Conservation (phyloP, 2,329 filamentous ascomycete genomes). For the Massarina eburnea region DNA sequence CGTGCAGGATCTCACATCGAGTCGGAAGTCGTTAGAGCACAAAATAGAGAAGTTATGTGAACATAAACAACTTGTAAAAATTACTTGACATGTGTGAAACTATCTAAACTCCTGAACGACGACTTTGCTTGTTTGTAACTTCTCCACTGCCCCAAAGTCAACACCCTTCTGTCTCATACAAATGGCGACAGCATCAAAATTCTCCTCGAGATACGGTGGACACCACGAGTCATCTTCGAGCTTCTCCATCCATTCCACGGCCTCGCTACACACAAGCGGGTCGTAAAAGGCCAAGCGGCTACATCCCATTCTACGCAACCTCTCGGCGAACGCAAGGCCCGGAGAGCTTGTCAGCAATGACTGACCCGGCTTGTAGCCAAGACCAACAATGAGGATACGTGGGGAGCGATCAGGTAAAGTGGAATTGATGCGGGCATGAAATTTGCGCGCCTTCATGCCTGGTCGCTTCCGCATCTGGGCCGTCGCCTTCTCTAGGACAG, state of each 20-base stretch:
- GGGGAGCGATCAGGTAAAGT: neutral
- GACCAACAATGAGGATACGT: slow-evolving; percentile 4
- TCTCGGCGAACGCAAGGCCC: slow-evolving; percentile 1
- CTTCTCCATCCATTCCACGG: slow-evolving; percentile 3
- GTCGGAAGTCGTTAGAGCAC: neutral
- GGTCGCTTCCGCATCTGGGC: slow-evolving; percentile 3
- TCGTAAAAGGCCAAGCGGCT: slow-evolving; percentile 2
- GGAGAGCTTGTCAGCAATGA: neutral
- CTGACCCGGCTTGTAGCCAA: slow-evolving; percentile 4
- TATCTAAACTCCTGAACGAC: slow-evolving; percentile 4
- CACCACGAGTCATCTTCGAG: neutral
- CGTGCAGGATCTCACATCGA: neutral
- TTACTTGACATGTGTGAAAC: neutral
- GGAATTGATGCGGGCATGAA: neutral
- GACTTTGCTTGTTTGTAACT: neutral
- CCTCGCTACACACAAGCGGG: slow-evolving; percentile 1
- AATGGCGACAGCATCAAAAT: slow-evolving; percentile 2
- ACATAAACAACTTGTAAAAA: neutral
- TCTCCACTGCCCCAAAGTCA: slow-evolving; percentile 1
- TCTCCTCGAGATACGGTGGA: neutral
- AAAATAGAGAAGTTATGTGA: neutral
- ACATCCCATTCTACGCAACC: slow-evolving; percentile 1
- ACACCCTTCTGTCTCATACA: slow-evolving; percentile 3
- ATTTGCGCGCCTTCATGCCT: neutral
- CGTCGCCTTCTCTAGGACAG: slow-evolving; percentile 2